Conservation (phyloP, 1,139 yeast species). For the Kodamaea derodonti region DNA sequence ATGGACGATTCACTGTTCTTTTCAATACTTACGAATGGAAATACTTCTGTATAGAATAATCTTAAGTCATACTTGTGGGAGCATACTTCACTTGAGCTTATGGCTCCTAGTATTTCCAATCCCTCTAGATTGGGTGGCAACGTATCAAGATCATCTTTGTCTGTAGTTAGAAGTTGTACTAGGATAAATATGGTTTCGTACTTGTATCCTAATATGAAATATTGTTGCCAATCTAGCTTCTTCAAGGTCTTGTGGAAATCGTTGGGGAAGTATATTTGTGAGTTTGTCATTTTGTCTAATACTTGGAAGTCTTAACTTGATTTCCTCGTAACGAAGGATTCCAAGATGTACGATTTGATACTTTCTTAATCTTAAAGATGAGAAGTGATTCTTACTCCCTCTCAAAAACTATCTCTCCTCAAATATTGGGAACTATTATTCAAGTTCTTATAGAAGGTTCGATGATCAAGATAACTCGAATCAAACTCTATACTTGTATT, state of each 20-base stretch:
- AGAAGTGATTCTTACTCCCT: no score
- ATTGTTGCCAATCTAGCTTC: constrained; percentile 4
- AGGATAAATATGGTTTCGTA: constrained; percentile 22
- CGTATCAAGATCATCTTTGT: constrained; percentile 1
- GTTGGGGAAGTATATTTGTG: constrained; percentile 35
- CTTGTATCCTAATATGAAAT: constrained; percentile 27
- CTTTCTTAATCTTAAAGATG: neutral
- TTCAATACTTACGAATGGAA: neutral
- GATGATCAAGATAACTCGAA: constrained; percentile 12
- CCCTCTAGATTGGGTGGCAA: constrained; percentile 13
- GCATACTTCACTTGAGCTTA: constrained; percentile 8
- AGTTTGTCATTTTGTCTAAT: constrained; percentile 16
- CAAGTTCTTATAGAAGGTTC: constrained; percentile 31
- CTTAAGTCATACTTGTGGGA: neutral
- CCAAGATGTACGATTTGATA: no score
- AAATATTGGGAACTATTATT: constrained; percentile 43
- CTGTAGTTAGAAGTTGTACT: constrained; percentile 14
- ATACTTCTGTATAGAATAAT: neutral
- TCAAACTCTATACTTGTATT: neutral
- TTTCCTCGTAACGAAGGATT: no score
- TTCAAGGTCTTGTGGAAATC: constrained; percentile 20
- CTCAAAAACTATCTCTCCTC: constrained; percentile 41
- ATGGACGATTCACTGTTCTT: constrained; percentile 16
- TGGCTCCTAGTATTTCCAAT: constrained; percentile 20
- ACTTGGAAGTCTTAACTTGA: no score